These are phyloP conservation scores for Penicillium sp. DNA, from an alignment of 2,329 filamentous ascomycete species.

Conservation along the genomic window DNA sequence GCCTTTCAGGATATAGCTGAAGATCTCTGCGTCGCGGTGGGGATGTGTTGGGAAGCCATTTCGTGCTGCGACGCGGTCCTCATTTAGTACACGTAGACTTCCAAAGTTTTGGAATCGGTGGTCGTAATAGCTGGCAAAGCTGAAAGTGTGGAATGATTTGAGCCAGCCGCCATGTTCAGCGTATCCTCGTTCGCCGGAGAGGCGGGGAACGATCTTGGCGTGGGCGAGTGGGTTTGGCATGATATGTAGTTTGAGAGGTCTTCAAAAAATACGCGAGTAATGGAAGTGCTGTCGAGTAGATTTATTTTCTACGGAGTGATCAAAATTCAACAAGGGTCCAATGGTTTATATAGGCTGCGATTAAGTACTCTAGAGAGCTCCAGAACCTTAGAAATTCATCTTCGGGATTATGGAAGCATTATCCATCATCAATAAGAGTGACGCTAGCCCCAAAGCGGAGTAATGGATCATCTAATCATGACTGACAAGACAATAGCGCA, in stretches of 20 bases:
- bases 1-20: constrained; percentile 79
- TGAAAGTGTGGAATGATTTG: constrained; percentile 82
- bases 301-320: neutral
- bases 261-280: neutral
- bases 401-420: constrained; percentile 19
- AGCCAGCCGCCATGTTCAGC: constrained; percentile 84
- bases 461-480: no score
- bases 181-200: constrained; percentile 69
- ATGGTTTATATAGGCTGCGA: constrained; percentile 8
- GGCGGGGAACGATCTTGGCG: constrained; percentile 72
- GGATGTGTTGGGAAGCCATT: constrained; percentile 81
- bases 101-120: constrained; percentile 68
- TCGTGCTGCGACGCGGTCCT: constrained; percentile 73
- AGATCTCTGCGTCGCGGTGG: constrained; percentile 86
- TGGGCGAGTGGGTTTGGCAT: constrained; percentile 64
- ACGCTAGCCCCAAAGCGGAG: neutral
- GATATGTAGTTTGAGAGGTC: constrained; percentile 12
- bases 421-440: constrained; percentile 16
- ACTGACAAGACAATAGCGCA: no score
- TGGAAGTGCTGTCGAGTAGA: neutral
- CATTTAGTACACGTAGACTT: constrained; percentile 78
- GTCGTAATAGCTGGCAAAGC: constrained; percentile 70
- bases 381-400: constrained; percentile 6
- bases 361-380: constrained; percentile 6
- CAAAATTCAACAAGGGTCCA: neutral